Evolutionary conservation across 1,139 yeast genomes (phyloP), one percentile per base, ranked within the genome.

Genomic region (Yamadazyma oceani): DNA sequence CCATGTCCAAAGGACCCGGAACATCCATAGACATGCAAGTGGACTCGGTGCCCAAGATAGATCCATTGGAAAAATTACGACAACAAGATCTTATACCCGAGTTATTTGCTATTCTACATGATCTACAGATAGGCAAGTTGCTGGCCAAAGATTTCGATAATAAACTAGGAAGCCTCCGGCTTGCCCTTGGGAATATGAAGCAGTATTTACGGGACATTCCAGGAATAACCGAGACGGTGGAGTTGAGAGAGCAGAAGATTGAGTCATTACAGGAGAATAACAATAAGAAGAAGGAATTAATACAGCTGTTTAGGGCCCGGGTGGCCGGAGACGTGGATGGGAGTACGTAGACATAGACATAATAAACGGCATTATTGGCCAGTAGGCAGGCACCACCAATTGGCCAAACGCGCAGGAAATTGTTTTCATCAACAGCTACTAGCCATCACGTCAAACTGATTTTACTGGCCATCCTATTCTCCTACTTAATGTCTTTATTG

Each of bases 121-220:
- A 65, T 32, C 49, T 71, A 32, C 61, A 63, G 25, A 49, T 54
- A 5, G 75, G 71, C 5, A 56, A 53, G 11, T 48, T 67, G 15
- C 70, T 62, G 59, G 66, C 71, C 2, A 64, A 67, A 36, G 76
- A 71, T 46, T 70, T 71, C 43, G 75, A 68, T 42, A 70, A 69
- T 47, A 63, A 65, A 36, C 61, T 71, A 2, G 76, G 76, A 8
- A 62, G 67, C 36, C 54, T 69, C 31, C 56, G 75, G 34, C 59
- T 69, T 43, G 66, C 68, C 42, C 43, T 70, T 35, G 51, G 55
- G 38, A 62, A 56, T 17, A 49, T 69, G 25, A 60, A 58, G 34
- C 61, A 58, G 44, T 48, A 52, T 25, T 52, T 71, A 25, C 62
- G 55, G 41, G 65, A 63, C 31, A 60, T 70, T 11, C 70, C 68